These are phyloP conservation scores for Diaporthe vexans DNA, from an alignment of 2,329 filamentous ascomycete genomes.

Conservation along the genomic window DNA sequence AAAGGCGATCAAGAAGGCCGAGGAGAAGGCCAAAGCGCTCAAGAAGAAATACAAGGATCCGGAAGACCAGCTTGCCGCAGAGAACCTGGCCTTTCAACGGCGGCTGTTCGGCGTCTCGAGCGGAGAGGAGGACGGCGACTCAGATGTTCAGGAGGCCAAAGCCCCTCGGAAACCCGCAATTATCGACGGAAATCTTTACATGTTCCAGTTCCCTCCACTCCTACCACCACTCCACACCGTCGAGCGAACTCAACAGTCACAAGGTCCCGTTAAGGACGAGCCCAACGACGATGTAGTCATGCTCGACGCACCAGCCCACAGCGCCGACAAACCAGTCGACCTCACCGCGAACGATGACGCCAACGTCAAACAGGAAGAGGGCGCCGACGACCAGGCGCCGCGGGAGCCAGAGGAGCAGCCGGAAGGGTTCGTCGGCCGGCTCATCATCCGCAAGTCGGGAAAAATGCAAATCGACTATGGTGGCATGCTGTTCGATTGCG, in stretches of 20 bases:
- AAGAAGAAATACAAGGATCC: slow-evolving; percentile 46
- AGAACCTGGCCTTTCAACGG: slow-evolving; percentile 51
- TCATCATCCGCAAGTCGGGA: slow-evolving; percentile 73
- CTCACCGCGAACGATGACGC: slow-evolving; percentile 54
- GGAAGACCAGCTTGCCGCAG: slow-evolving; percentile 50
- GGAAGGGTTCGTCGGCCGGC: slow-evolving; percentile 72
- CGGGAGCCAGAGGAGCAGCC: slow-evolving; percentile 51
- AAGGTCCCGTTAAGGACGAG: slow-evolving; percentile 57
- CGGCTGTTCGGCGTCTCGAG: slow-evolving; percentile 47
- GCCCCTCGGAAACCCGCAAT: slow-evolving; percentile 45
- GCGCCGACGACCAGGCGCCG: slow-evolving; percentile 49
- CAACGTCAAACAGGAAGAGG: slow-evolving; percentile 47
- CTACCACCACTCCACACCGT: slow-evolving; percentile 66
- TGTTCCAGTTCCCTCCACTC: slow-evolving; percentile 76
- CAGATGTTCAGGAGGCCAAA: slow-evolving; percentile 34
- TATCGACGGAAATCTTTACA: slow-evolving; percentile 69
- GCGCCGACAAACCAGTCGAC: slow-evolving; percentile 53
- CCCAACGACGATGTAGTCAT: slow-evolving; percentile 55
- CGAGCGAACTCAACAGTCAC: slow-evolving; percentile 39
- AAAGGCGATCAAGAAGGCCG: slow-evolving; percentile 29
- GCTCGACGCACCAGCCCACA: slow-evolving; percentile 51
- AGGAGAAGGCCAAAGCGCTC: slow-evolving; percentile 44
- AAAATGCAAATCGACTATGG: slow-evolving; percentile 75
- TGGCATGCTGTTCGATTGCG: slow-evolving; percentile 68
- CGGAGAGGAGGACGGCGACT: slow-evolving; percentile 39